Conservation (phyloP, 768 basidiomycete genomes). For the Trametes maxima region DNA sequence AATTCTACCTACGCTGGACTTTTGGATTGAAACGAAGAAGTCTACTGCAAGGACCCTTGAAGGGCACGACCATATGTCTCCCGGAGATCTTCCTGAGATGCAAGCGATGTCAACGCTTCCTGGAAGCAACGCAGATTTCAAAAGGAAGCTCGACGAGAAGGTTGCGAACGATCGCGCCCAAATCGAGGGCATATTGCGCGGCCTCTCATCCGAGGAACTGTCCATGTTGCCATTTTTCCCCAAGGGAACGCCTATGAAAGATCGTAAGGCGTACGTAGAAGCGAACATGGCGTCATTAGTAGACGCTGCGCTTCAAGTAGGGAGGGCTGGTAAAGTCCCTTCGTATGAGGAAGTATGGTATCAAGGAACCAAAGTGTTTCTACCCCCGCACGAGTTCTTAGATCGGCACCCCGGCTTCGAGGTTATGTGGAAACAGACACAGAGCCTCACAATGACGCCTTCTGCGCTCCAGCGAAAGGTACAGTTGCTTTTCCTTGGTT, state of each 20-base stretch:
- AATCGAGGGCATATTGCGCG: neutral
- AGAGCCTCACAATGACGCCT: neutral
- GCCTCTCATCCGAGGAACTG: neutral
- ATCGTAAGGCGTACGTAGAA: neutral
- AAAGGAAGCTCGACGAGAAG: neutral
- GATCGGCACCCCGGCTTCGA: slow-evolving; percentile 30
- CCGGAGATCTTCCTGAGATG: neutral
- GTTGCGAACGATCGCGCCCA: neutral
- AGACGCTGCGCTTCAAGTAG: neutral
- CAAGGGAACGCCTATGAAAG: neutral
- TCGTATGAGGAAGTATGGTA: slow-evolving; percentile 31
- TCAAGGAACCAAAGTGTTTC: slow-evolving; percentile 23
- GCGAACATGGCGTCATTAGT: neutral
- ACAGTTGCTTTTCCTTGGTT: neutral
- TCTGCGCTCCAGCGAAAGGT: neutral
- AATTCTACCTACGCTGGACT: slow-evolving; percentile 4
- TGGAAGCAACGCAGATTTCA: neutral
- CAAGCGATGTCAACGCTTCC: neutral
- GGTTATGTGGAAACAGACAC: slow-evolving; percentile 10
- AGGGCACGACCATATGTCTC: neutral
- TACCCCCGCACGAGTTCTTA: slow-evolving; percentile 32
- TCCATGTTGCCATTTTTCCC: neutral
- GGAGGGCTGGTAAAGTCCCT: neutral
- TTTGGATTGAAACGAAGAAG: slow-evolving; percentile 1
- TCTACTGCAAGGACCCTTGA: neutral